Evolutionary conservation across 352 stramenopile species (phyloP).

Genomic region (Pythium utonaiense): DNA sequence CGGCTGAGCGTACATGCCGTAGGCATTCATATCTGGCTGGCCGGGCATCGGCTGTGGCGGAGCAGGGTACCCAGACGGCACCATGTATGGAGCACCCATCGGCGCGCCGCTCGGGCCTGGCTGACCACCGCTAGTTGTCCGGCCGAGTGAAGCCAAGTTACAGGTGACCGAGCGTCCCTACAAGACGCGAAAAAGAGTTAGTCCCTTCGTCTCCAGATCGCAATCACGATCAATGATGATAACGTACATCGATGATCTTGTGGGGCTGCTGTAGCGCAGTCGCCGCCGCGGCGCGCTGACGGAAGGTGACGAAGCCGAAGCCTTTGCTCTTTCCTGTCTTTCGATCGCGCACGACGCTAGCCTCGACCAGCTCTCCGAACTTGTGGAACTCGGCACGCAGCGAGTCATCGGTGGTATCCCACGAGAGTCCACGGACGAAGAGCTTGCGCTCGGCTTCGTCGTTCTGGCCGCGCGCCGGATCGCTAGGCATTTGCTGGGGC

Average conservation of each 20-base stretch:
- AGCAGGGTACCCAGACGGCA: conserved; percentile 1
- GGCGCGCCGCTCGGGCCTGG: not conserved
- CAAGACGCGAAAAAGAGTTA: not conserved
- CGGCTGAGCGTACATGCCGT: conserved; percentile 19
- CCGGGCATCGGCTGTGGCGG: conserved; percentile 3
- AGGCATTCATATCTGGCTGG: conserved; percentile 15
- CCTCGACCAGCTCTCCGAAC: conserved; percentile 58
- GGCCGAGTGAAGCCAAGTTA: conserved; percentile 46
- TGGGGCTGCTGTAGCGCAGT: conserved; percentile 52
- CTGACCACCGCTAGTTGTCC: not conserved
- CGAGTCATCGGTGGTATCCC: conserved; percentile 49
- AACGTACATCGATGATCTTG: conserved; percentile 66
- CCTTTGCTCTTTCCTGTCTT: conserved; percentile 60
- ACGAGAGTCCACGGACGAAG: conserved; percentile 55
- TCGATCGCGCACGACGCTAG: conserved; percentile 42
- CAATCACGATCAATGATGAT: not conserved
- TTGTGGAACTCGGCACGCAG: conserved; percentile 56
- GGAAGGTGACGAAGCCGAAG: conserved; percentile 69
- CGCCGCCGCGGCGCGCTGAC: conserved; percentile 37
- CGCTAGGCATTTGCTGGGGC: conserved; percentile 13
- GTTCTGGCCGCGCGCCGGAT: conserved; percentile 19
- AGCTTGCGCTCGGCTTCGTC: conserved; percentile 55
- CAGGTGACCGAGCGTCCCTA: conserved; percentile 54
- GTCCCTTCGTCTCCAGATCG: not conserved
- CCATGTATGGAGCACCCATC: conserved; percentile 10